phyloP scores from a whole-genome alignment of 2,329 filamentous ascomycete genomes.

The Dothiorella sarmentorum region DNA sequence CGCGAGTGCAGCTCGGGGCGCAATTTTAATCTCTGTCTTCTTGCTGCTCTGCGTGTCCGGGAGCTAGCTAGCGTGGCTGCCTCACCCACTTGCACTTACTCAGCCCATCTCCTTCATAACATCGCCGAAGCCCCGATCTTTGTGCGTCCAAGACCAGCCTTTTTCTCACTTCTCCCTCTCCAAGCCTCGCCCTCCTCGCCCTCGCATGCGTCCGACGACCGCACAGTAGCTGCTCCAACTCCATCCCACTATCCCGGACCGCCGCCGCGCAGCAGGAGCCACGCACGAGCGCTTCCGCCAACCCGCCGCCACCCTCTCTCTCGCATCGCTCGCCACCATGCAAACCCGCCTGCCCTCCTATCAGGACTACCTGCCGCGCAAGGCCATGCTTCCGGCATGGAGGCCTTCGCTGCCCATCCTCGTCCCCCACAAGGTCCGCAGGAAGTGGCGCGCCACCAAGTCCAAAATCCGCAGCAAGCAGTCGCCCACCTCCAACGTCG shows the following conservation, averaged over 20 bases:
- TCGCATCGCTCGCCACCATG: conserved; percentile 3
- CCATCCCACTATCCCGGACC: conserved; percentile 6
- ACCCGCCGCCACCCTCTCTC: conserved; percentile 3
- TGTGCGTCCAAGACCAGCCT: conserved; percentile 1
- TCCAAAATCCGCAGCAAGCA: conserved; percentile 66
- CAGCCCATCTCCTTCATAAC: conserved; percentile 19
- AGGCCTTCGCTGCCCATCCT: conserved; percentile 27
- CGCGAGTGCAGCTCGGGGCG: conserved; percentile 15
- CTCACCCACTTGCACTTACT: conserved; percentile 14
- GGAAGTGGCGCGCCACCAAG: conserved; percentile 57
- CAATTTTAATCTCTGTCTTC: conserved; percentile 8
- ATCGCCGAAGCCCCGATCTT: conserved; percentile 12
- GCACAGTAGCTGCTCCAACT: conserved; percentile 2
- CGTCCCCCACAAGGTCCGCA: conserved; percentile 62
- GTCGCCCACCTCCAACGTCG: conserved; percentile 68
- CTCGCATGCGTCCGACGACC: conserved; percentile 17
- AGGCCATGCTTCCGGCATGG: conserved; percentile 16
- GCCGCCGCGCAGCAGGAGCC: conserved; percentile 17
- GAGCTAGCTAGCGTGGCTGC: conserved; percentile 12
- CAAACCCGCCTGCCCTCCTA: conserved; percentile 18
- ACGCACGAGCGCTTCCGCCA: conserved; percentile 4
- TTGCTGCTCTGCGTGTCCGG: background rate
- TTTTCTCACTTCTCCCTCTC: background rate
- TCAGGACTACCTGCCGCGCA: conserved; percentile 17
- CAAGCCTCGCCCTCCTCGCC: background rate